Evolutionary conservation across 2,329 filamentous ascomycete genomes (phyloP), one percentile per base, ranked within the genome.

Genomic region (Xylaria sp.): DNA sequence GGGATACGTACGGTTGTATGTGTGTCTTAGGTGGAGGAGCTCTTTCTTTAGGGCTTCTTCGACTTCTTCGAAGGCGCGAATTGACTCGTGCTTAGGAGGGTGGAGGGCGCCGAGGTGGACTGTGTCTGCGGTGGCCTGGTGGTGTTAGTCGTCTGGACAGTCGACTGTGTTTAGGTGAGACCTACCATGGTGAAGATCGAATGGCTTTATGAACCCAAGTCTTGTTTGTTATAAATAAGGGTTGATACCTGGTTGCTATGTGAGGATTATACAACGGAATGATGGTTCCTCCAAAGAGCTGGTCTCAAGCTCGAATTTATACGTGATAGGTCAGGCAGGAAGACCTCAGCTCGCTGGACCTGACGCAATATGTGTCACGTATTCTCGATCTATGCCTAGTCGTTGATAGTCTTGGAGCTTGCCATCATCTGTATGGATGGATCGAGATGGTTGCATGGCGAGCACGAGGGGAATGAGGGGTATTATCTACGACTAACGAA

Each of bases 111-210:
- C 76, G 44, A 84, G 72, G 19, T 81, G 71, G 54, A 80, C 79
- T 7, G 81, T 84, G n/a, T 83, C 80, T 53, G 76, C 75, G 58
- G 78, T 80, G 50, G 79, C 80, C 80, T 81, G 34, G 13, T 52
- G n/a, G 4, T 6, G 42, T 46, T 16, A 46, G 42, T n/a, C 37
- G 37, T 30, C 23, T 30, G 37, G 37, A 42, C 37, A 42, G 37
- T 42, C 37, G 37, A 9, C 13, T 9, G 37, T 4, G 9, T 4
- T 42, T 42, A 2, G 44, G 30, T 30, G 16, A 42, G 37, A 42
- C 37, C 11, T 9, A 42, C 37, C 37, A 42, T 42, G 37, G 11
- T 42, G 37, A 13, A 42, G 37, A 42, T 42, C 9, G 8, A 9
- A 42, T 13, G 37, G 37, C 9, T 9, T 42, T 42, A 13, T 42